A percentile compares a stretch with the other conserved stretches of the same genome.
These are phyloP conservation scores for Phialophora chinensis DNA, from an alignment of 2,329 filamentous ascomycete genomes.

Conservation along the genomic window DNA sequence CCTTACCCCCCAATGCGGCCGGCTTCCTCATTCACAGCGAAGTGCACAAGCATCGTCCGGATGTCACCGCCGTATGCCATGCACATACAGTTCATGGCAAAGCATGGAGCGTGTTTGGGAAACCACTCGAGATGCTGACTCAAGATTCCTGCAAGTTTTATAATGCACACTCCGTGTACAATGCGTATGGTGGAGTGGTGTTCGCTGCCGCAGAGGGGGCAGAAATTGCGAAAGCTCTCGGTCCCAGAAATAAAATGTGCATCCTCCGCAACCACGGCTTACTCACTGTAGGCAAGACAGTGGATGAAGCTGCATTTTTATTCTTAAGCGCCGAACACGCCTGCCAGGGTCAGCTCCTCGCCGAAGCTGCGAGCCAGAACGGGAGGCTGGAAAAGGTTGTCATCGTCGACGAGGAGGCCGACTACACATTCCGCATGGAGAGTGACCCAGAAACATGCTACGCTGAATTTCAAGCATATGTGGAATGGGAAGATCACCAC, in stretches of 20 bases:
- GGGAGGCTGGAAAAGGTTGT: too few relatives aligned
- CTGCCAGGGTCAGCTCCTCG: slow-evolving; percentile 70
- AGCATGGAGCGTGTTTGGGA: slow-evolving; percentile 70
- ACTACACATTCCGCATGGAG: too few relatives aligned
- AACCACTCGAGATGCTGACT: slow-evolving; percentile 72
- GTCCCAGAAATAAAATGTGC: slow-evolving; percentile 48
- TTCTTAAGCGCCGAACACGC: slow-evolving; percentile 72
- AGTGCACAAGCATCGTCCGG: slow-evolving; percentile 68
- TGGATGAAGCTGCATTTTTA: slow-evolving; percentile 75
- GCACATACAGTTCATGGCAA: slow-evolving; percentile 70
- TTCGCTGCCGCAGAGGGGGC: slow-evolving; percentile 68
- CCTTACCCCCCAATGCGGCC: slow-evolving; percentile 45
- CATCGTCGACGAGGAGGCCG: too few relatives aligned
- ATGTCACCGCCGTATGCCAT: slow-evolving; percentile 72
- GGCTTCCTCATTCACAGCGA: slow-evolving; percentile 74
- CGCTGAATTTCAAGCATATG: too few relatives aligned
- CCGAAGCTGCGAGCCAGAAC: too few relatives aligned
- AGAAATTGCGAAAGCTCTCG: slow-evolving; percentile 68
- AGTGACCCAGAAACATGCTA: too few relatives aligned
- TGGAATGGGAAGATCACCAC: too few relatives aligned
- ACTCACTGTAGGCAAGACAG: slow-evolving; percentile 71
- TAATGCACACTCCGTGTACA: slow-evolving; percentile 69
- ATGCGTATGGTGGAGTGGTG: slow-evolving; percentile 68
- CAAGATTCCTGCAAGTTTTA: slow-evolving; percentile 44
- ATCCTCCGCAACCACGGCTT: slow-evolving; percentile 69